Base-by-base conservation (phyloP, 805 yeast genomes). In the Schizosaccharomyces octosporus region DNA sequence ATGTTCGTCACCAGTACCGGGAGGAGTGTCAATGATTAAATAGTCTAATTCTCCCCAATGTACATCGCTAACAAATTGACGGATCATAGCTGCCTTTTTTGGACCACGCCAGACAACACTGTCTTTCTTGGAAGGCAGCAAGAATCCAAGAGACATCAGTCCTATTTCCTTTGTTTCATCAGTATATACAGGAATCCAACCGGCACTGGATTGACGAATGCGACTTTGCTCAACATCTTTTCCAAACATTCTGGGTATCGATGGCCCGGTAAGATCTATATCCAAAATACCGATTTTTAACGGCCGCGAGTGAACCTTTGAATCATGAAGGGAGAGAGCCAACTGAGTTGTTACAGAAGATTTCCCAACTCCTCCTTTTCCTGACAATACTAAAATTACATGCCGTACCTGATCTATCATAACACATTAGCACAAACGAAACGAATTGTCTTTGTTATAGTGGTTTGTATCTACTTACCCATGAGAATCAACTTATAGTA, bases 51-150 rank as follows among this genome's bases (percentile, higher is more conserved):
- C 78, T 0, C 87, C 95, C 99, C 99, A 93, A 36, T 80, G 79
- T 1, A 90, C 95, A 69, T 93, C 97, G 64, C 81, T 79, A 54
- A 94, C 75, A 69, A 93, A 90, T 72, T 93, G 99, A 64, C 89
- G 79, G 45, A 93, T 85, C 97, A 93, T 93, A 15, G 97, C 96
- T 0, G 97, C 89, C 69, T 94, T 93, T 72, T 90, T 88, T 2
- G 99, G 98, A 0, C 99, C 99, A 68, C 97, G 77, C 99, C 99
- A 93, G 9, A 93, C 97, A 19, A 93, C 93, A 31, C 94, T 82
- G 67, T 84, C 86, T 32, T 94, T 95, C 64, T 97, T 72, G 68
- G 87, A 83, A 31, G 84, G 82, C 5, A 93, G 72, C 61, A 93
- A 72, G 69, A 93, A 93, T 5, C 97, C 99, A 15, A 93, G 71